Conservation (phyloP, 306 rosid genomes). For the Fagus sylvatica region DNA sequence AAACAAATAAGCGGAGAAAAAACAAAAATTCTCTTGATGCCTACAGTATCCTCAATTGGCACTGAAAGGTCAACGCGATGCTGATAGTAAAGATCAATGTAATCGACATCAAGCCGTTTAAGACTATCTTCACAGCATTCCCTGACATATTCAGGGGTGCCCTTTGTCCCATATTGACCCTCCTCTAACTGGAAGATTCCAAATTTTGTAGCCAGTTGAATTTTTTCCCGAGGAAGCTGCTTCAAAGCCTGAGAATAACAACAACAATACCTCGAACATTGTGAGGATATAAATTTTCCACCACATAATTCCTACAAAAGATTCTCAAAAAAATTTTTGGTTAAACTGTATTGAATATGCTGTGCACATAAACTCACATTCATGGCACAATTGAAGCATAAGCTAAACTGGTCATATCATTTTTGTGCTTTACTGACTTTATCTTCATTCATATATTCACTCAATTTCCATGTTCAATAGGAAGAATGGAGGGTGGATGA, state of each 20-base stretch:
- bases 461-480: background rate
- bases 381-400: no score
- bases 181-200: slow-evolving; percentile 35
- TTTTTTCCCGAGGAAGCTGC: slow-evolving; percentile 61
- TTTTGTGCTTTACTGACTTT: no score
- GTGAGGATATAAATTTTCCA: no score
- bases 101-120: slow-evolving; percentile 43
- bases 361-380: no score
- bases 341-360: no score
- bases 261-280: slow-evolving; percentile 1
- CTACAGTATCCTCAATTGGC: slow-evolving; percentile 76
- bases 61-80: slow-evolving; percentile 64
- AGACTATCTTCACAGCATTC: slow-evolving; percentile 72
- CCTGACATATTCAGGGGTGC: slow-evolving; percentile 58
- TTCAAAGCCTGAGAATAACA: slow-evolving; percentile 54
- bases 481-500: no score
- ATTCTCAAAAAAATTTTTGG: no score
- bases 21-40: slow-evolving; percentile 14
- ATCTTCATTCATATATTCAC: background rate
- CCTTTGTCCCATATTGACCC: slow-evolving; percentile 34
- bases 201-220: slow-evolving; percentile 75
- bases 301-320: no score
- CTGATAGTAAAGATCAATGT: slow-evolving; percentile 64
- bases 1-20: no score
- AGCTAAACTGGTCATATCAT: no score